Percentiles rank a stretch among this genome's conserved stretches.
phyloP scores from a whole-genome alignment of 2,329 filamentous ascomycete genomes.

The Apiospora malaysiana region DNA sequence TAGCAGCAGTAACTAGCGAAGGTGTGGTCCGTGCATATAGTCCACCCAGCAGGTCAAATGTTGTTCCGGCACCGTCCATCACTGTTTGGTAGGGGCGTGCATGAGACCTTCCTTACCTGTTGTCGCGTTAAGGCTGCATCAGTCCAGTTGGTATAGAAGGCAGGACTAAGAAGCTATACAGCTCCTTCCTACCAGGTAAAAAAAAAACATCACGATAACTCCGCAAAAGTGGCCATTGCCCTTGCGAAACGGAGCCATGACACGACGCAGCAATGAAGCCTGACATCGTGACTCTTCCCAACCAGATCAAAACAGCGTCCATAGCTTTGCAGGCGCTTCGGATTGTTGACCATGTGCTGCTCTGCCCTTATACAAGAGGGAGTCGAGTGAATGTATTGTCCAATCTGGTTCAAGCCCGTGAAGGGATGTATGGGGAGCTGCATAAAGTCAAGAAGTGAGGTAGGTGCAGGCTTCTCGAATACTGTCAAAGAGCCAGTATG shows the following conservation, averaged over 20 bases:
- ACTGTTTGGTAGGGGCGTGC: neutral
- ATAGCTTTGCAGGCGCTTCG: neutral
- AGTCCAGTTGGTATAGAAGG: neutral
- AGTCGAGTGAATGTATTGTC: neutral
- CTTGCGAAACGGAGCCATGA: too few relatives aligned
- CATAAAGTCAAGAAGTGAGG: neutral
- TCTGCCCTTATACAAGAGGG: neutral
- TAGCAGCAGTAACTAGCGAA: conserved; percentile 4
- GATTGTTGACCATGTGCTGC: too few relatives aligned
- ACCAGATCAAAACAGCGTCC: neutral
- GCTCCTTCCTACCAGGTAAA: neutral
- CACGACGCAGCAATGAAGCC: too few relatives aligned
- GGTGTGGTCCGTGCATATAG: neutral
- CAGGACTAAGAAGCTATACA: neutral
- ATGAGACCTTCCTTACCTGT: neutral
- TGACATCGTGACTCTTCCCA: neutral
- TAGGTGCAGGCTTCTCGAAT: neutral
- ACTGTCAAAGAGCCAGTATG: too few relatives aligned
- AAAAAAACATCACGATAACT: neutral
- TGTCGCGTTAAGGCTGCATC: neutral
- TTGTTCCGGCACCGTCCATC: neutral
- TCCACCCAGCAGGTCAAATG: neutral
- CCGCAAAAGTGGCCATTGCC: too few relatives aligned
- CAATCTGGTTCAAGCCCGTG: neutral
- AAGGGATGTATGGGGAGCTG: neutral